A percentile compares a stretch with the other conserved stretches of the same genome.
These are phyloP conservation scores for Mycena sp. DNA, from an alignment of 1,284 basidiomycete genomes.

Conservation along the genomic window DNA sequence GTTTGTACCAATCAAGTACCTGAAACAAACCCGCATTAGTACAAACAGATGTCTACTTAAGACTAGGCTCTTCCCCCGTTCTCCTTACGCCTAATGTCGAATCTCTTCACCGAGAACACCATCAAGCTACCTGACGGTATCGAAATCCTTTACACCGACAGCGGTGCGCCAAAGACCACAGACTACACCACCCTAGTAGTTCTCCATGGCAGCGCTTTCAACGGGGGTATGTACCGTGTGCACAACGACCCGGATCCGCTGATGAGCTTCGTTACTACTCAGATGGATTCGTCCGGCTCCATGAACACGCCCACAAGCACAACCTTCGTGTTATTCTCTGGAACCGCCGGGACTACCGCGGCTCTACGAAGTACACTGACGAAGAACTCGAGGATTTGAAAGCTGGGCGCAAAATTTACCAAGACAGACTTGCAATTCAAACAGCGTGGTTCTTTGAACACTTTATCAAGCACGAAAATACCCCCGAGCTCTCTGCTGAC, in stretches of 20 bases:
- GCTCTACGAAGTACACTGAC: conserved; percentile 45
- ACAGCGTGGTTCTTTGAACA: conserved; percentile 40
- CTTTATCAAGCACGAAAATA: conserved; percentile 37
- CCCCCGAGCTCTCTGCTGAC: conserved; percentile 34
- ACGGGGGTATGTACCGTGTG: conserved; percentile 35
- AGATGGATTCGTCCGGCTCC: conserved; percentile 41
- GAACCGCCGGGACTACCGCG: conserved; percentile 46
- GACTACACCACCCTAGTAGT: conserved; percentile 46
- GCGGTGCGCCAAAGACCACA: conserved; percentile 39
- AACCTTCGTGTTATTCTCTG: conserved; percentile 42
- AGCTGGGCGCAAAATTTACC: conserved; percentile 35
- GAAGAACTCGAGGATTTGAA: conserved; percentile 40
- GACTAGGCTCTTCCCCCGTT: too few species aligned
- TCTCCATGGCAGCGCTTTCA: conserved; percentile 45
- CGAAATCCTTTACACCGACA: conserved; percentile 42
- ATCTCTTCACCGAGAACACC: conserved; percentile 20
- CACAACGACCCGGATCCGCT: not conserved
- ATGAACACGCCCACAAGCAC: conserved; percentile 24
- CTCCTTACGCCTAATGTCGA: too few species aligned
- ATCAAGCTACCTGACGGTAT: conserved; percentile 18
- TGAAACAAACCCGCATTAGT: too few species aligned
- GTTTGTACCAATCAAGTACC: too few species aligned
- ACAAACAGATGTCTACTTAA: too few species aligned
- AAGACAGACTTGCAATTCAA: conserved; percentile 38
- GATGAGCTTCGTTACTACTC: not conserved